Conservation (phyloP, 2,329 filamentous ascomycete species). For the Pyrenochaeta sp. region DNA sequence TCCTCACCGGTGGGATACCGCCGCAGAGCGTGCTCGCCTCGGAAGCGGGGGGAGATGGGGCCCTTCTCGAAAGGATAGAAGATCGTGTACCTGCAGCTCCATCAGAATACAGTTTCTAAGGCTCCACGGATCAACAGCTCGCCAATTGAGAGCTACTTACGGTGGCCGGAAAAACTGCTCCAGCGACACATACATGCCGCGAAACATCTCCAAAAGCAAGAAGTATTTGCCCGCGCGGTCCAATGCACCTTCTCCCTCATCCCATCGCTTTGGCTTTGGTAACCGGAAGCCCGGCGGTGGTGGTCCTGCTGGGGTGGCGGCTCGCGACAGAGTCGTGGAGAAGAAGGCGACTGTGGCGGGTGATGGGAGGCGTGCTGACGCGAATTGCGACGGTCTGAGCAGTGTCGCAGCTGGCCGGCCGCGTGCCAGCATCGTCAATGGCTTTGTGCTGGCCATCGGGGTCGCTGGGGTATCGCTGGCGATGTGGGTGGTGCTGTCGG, state of each 20-base stretch:
- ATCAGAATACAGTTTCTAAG: slow-evolving; percentile 34
- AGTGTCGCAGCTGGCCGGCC: slow-evolving; percentile 52
- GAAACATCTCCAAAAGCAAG: slow-evolving; percentile 91
- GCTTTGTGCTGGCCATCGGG: slow-evolving; percentile 59
- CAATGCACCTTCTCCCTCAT: slow-evolving; percentile 78
- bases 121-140: slow-evolving; percentile 10
- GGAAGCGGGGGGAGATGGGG: slow-evolving; percentile 96
- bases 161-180: slow-evolving; percentile 99
- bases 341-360: slow-evolving; percentile 65
- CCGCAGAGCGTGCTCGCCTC: slow-evolving; percentile 95
- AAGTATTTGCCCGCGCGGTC: slow-evolving; percentile 94
- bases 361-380: slow-evolving; percentile 47
- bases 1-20: slow-evolving; percentile 98
- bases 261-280: slow-evolving; percentile 77
- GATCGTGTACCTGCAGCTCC: slow-evolving; percentile 81
- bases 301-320: slow-evolving; percentile 75
- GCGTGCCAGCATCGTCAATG: slow-evolving; percentile 59
- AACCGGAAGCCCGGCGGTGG: slow-evolving; percentile 84
- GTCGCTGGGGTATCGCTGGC: slow-evolving; percentile 38
- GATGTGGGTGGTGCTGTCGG: slow-evolving; percentile 30
- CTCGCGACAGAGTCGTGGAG: slow-evolving; percentile 68
- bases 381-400: slow-evolving; percentile 45
- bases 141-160: slow-evolving; percentile 66
- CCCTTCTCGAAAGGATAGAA: slow-evolving; percentile 99
- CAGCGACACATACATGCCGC: slow-evolving; percentile 96